Percentiles rank a stretch among this genome's conserved stretches.
Evolutionary conservation across 768 basidiomycete genomes (phyloP).

Genomic region (Lactarius indigo): DNA sequence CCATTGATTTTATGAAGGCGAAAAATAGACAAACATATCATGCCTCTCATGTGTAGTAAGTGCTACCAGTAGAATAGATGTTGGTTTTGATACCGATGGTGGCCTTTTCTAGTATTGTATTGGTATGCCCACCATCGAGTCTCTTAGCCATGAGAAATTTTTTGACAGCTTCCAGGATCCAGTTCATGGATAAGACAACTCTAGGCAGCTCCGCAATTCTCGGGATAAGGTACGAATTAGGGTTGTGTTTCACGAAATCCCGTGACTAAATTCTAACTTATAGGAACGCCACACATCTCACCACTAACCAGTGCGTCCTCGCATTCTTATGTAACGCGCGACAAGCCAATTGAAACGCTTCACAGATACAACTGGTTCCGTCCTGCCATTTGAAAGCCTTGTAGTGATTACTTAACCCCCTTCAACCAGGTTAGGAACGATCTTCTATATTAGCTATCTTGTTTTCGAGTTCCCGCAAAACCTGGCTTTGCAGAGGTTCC

Average conservation of each 20-base stretch:
- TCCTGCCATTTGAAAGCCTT: background rate
- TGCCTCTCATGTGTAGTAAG: conserved; percentile 72
- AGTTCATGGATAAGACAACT: conserved; percentile 77
- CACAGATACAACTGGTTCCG: conserved; percentile 62
- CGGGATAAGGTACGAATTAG: conserved; percentile 53
- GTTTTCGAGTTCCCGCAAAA: conserved; percentile 74
- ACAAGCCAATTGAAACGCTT: background rate
- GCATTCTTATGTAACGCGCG: background rate
- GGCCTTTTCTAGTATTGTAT: conserved; percentile 44
- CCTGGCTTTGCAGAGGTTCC: conserved; percentile 64
- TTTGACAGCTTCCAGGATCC: conserved; percentile 43
- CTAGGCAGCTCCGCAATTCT: conserved; percentile 65
- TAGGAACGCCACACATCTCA: conserved; percentile 58
- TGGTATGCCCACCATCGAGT: conserved; percentile 36
- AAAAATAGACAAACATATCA: conserved; percentile 65
- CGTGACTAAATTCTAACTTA: conserved; percentile 10
- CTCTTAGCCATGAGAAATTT: background rate
- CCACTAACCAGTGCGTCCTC: conserved; percentile 55
- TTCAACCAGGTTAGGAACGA: conserved; percentile 59
- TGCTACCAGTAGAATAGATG: conserved; percentile 33
- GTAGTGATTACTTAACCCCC: background rate
- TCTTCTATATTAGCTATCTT: conserved; percentile 71
- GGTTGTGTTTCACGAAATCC: background rate
- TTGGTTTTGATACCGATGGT: conserved; percentile 3
- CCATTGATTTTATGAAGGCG: conserved; percentile 32